Percentiles rank a stretch among this genome's conserved stretches.
phyloP scores from a whole-genome alignment of 2,329 filamentous ascomycete genomes.

The Neofusicoccum ribis region DNA sequence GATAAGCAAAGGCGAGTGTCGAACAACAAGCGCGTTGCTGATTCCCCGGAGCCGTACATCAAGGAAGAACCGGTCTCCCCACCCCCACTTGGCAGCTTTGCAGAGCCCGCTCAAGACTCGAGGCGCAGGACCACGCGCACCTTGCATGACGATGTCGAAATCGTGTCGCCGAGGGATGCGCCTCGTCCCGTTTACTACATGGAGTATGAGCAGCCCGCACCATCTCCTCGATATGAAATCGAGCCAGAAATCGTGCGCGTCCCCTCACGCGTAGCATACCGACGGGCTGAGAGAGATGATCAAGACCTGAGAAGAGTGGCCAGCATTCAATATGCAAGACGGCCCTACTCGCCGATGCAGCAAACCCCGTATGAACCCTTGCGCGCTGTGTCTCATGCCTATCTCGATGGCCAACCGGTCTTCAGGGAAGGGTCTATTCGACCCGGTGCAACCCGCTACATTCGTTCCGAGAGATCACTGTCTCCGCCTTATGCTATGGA shows the following conservation, averaged over 20 bases:
- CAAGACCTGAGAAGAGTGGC: conserved; percentile 50
- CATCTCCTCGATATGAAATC: conserved; percentile 26
- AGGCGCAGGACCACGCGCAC: conserved; percentile 41
- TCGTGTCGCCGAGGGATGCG: conserved; percentile 39
- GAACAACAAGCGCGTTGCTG: conserved; percentile 23
- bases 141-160: conserved; percentile 39
- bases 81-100: conserved; percentile 51
- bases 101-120: conserved; percentile 38
- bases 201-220: conserved; percentile 36
- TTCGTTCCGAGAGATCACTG: conserved; percentile 42
- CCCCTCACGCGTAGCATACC: conserved; percentile 37
- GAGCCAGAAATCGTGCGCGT: conserved; percentile 40
- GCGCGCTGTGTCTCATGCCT: conserved; percentile 44
- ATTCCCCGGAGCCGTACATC: conserved; percentile 51
- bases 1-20: conserved; percentile 39
- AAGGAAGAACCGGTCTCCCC: conserved; percentile 65
- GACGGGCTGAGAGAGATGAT: conserved; percentile 43
- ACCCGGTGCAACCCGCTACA: conserved; percentile 38
- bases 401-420: conserved; percentile 39
- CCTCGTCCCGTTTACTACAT: conserved; percentile 49
- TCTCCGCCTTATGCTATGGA: conserved; percentile 37
- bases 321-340: conserved; percentile 49
- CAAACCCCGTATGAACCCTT: conserved; percentile 34
- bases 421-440: conserved; percentile 42
- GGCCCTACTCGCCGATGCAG: conserved; percentile 43